Conservation (phyloP, 345 rosid genomes). For the Diplotaxis tenuifolia region DNA sequence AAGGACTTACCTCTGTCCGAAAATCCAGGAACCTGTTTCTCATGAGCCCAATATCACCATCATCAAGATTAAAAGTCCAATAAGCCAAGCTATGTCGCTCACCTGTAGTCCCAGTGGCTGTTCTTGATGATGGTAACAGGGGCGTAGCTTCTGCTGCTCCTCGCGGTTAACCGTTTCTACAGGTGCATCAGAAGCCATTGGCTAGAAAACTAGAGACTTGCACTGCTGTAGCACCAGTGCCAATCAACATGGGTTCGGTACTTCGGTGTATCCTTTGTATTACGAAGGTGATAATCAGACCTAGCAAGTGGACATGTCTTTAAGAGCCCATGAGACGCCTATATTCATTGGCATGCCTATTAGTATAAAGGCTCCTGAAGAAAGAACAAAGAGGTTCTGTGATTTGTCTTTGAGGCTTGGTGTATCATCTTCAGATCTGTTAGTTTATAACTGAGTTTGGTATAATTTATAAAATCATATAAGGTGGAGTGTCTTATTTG, state of each 20-base stretch:
- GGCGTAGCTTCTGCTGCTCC: constrained; percentile 3
- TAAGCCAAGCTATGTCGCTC: too few relatives aligned
- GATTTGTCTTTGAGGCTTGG: constrained; percentile 89
- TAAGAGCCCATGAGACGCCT: constrained; percentile 39
- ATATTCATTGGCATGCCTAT: constrained; percentile 73
- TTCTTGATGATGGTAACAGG: constrained; percentile 33
- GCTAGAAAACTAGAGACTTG: constrained; percentile 40
- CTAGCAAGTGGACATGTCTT: too few relatives aligned
- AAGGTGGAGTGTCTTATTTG: too few relatives aligned
- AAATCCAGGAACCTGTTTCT: too few relatives aligned
- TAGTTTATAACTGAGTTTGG: too few relatives aligned
- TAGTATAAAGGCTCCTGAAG: constrained; percentile 47
- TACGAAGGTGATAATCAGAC: constrained; percentile 44
- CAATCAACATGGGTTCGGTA: constrained; percentile 48
- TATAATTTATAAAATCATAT: too few relatives aligned
- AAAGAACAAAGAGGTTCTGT: constrained; percentile 43
- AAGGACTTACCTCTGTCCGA: too few relatives aligned
- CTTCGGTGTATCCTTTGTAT: constrained; percentile 70
- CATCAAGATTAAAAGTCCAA: too few relatives aligned
- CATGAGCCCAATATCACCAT: too few relatives aligned
- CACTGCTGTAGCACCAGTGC: neutral
- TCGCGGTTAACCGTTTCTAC: constrained; percentile 41
- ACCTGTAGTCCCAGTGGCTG: constrained; percentile 6
- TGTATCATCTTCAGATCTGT: too few relatives aligned
- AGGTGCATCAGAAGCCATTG: constrained; percentile 31